A percentile compares a stretch with the other conserved stretches of the same genome.
Evolutionary conservation across 106 monocot species (phyloP).

Genomic region (Triglochin maritima): DNA sequence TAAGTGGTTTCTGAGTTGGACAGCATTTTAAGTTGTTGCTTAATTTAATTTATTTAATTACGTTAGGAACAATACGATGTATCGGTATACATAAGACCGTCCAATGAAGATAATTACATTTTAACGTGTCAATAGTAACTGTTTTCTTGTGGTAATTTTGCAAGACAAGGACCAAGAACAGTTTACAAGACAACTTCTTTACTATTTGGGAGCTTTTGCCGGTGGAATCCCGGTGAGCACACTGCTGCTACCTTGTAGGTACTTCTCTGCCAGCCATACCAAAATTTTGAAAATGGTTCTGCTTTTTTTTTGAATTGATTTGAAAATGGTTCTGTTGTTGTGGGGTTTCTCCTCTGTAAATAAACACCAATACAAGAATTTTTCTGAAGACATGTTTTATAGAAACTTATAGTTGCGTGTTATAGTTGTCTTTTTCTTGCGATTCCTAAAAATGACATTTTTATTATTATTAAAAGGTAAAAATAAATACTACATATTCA

Average conservation of each 20-base stretch:
- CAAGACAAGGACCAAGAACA: constrained; percentile 94
- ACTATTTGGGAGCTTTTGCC: constrained; percentile 84
- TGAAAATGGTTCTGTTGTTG: no score
- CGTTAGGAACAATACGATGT: no score
- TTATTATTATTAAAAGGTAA: no score
- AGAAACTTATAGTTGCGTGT: no score
- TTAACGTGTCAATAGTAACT: background rate
- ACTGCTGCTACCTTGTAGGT: constrained; percentile 86
- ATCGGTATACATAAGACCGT: background rate
- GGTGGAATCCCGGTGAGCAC: constrained; percentile 99
- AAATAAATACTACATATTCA: no score
- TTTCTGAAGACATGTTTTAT: no score
- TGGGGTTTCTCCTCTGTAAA: no score
- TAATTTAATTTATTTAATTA: no score
- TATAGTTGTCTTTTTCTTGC: no score
- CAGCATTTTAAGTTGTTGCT: background rate
- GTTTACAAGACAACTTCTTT: constrained; percentile 83
- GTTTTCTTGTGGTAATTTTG: constrained; percentile 1
- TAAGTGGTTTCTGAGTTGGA: constrained; percentile 30
- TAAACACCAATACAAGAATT: no score
- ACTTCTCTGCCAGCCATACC: constrained; percentile 34
- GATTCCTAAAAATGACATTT: no score
- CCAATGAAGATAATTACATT: background rate
- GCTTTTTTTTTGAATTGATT: no score
- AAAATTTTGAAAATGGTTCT: background rate